Evolutionary conservation across 2,329 filamentous ascomycete species (phyloP).

Genomic region (Cercospora sp.): DNA sequence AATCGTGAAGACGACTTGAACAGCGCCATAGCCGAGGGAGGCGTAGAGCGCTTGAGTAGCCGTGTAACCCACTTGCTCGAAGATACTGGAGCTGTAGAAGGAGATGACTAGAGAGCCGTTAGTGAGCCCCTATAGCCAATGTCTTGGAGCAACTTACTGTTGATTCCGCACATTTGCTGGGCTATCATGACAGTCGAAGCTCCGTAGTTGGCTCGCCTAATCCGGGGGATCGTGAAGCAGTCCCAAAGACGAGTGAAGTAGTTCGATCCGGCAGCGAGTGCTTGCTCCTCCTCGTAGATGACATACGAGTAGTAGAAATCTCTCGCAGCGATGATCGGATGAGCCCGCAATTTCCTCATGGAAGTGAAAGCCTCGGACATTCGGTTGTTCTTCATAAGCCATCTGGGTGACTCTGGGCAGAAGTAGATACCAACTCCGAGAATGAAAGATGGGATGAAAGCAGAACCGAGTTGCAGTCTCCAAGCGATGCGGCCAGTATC

Average conservation of each 20-base stretch:
- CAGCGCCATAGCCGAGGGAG: conserved; percentile 48
- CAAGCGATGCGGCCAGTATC: conserved; percentile 61
- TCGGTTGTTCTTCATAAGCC: conserved; percentile 52
- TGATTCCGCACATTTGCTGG: conserved; percentile 40
- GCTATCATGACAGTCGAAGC: conserved; percentile 41
- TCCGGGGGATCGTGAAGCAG: conserved; percentile 50
- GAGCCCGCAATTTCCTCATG: conserved; percentile 50
- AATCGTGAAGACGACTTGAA: conserved; percentile 49
- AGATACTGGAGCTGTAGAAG: conserved; percentile 43
- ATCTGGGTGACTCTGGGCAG: conserved; percentile 49
- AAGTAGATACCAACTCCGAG: conserved; percentile 39
- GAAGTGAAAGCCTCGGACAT: conserved; percentile 51
- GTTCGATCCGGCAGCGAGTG: conserved; percentile 40
- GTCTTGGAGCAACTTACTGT: conserved; percentile 28
- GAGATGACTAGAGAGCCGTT: too few relatives aligned
- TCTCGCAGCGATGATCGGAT: conserved; percentile 55
- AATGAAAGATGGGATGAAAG: conserved; percentile 51
- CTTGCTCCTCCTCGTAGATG: conserved; percentile 40
- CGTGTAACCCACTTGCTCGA: conserved; percentile 41
- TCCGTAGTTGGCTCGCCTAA: conserved; percentile 45
- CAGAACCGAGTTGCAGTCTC: conserved; percentile 68
- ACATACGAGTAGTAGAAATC: conserved; percentile 55
- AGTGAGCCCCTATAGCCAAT: too few relatives aligned
- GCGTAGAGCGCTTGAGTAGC: conserved; percentile 41
- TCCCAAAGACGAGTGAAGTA: conserved; percentile 50